A percentile compares a stretch with the other conserved stretches of the same genome.
Evolutionary conservation across 371 early-diverging fungal genomes (phyloP).

Genomic region (Dichotomocladium elegans): DNA sequence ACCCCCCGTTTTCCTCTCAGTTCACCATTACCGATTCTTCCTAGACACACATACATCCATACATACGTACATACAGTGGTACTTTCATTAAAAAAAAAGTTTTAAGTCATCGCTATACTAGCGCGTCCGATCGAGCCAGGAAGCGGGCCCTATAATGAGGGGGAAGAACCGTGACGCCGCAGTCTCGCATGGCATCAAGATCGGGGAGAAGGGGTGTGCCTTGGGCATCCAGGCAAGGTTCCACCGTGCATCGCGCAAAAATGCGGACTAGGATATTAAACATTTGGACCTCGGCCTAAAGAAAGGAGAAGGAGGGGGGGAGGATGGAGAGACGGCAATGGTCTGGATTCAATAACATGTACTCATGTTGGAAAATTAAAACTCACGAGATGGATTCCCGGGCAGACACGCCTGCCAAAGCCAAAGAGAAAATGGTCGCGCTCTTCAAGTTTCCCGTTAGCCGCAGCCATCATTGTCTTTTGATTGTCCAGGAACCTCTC

Average conservation of each 20-base stretch:
- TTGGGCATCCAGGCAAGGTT: not conserved
- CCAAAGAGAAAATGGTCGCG: slow-evolving; percentile 8
- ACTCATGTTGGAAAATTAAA: not conserved
- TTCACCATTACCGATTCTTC: no score
- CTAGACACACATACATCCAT: no score
- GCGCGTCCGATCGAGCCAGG: not conserved
- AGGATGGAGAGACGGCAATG: not conserved
- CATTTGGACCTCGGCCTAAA: slow-evolving; percentile 8
- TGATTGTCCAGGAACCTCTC: slow-evolving; percentile 13
- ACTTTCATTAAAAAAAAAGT: no score
- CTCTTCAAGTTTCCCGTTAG: slow-evolving; percentile 9
- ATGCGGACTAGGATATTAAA: slow-evolving; percentile 1
- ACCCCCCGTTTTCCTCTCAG: no score
- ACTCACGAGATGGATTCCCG: slow-evolving; percentile 18
- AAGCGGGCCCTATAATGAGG: slow-evolving; percentile 1
- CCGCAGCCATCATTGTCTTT: slow-evolving; percentile 1
- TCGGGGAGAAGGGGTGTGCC: not conserved
- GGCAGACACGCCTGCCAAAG: slow-evolving; percentile 9
- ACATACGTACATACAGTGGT: no score
- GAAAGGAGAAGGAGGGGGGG: not conserved
- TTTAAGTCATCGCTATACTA: no score
- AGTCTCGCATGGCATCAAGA: not conserved
- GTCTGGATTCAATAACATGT: not conserved
- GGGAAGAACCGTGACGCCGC: not conserved
- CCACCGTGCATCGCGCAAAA: slow-evolving; percentile 6